phyloP scores from a whole-genome alignment of 2,329 filamentous ascomycete genomes.

The Aureobasidium subglaciale region DNA sequence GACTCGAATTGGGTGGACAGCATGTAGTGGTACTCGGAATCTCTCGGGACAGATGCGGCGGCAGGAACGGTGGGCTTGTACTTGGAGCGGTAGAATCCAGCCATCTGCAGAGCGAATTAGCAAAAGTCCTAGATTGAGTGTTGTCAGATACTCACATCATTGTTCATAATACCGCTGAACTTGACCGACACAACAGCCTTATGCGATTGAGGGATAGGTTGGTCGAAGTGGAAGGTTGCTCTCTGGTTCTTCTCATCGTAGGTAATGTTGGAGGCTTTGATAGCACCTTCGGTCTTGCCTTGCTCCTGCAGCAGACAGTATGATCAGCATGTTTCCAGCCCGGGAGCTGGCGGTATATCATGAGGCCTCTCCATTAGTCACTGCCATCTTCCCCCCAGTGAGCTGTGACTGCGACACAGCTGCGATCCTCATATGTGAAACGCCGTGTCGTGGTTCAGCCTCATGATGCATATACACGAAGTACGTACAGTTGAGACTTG shows the following conservation, averaged over 20 bases:
- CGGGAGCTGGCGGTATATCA: too few relatives aligned
- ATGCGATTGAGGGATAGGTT: constrained; percentile 60
- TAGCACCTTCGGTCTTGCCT: constrained; percentile 49
- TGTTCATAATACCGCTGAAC: constrained; percentile 79
- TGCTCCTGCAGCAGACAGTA: too few relatives aligned
- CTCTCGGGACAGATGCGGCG: constrained; percentile 69
- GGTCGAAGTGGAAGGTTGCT: constrained; percentile 67
- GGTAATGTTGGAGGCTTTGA: constrained; percentile 59
- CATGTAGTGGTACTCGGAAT: constrained; percentile 57
- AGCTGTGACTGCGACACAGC: too few relatives aligned
- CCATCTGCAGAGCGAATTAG: constrained; percentile 49
- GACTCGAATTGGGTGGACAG: constrained; percentile 97
- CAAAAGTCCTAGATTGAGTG: neutral
- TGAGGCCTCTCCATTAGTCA: too few relatives aligned
- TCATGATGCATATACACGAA: too few relatives aligned
- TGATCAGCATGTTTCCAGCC: too few relatives aligned
- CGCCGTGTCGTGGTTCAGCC: too few relatives aligned
- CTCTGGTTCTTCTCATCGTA: constrained; percentile 83
- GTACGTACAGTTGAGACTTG: constrained; percentile 56
- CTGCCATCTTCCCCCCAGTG: too few relatives aligned
- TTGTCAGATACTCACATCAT: constrained; percentile 49
- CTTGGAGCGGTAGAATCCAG: constrained; percentile 87
- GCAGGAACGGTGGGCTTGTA: constrained; percentile 75
- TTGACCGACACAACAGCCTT: constrained; percentile 62
- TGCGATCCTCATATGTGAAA: too few relatives aligned